phyloP scores from a whole-genome alignment of 495 filamentous ascomycete genomes.

The Tirmania nivea region DNA sequence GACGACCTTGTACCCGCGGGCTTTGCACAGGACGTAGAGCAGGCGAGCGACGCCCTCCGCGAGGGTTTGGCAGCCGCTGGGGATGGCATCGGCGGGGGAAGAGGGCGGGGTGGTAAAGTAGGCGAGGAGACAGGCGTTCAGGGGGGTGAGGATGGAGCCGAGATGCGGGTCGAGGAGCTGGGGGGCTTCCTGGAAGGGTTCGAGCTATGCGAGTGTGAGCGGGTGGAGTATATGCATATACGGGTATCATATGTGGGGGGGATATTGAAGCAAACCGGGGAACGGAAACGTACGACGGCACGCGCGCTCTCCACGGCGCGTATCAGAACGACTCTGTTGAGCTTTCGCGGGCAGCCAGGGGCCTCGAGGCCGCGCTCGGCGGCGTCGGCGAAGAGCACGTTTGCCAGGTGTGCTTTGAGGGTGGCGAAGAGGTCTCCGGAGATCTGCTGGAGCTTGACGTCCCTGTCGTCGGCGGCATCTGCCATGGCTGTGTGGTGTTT shows the following conservation, averaged over 20 bases:
- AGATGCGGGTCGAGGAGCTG: slow-evolving; percentile 88
- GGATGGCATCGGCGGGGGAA: slow-evolving; percentile 9
- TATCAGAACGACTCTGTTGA: slow-evolving; percentile 24
- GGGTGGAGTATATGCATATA: slow-evolving; percentile 7
- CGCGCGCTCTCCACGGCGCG: not conserved
- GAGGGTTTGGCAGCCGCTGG: slow-evolving; percentile 15
- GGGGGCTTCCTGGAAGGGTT: slow-evolving; percentile 87
- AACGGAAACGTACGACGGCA: no score
- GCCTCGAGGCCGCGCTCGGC: slow-evolving; percentile 15
- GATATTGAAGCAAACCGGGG: no score
- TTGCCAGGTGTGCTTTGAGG: slow-evolving; percentile 32
- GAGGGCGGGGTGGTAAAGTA: slow-evolving; percentile 26
- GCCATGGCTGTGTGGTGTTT: not conserved
- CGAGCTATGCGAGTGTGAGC: slow-evolving; percentile 33
- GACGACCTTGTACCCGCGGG: slow-evolving; percentile 81
- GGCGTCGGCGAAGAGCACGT: slow-evolving; percentile 4
- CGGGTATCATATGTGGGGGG: no score
- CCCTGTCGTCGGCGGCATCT: slow-evolving; percentile 31
- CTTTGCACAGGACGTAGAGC: slow-evolving; percentile 82
- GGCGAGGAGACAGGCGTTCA: slow-evolving; percentile 53
- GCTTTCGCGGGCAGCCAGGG: not conserved
- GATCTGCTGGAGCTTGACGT: slow-evolving; percentile 50
- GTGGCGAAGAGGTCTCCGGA: slow-evolving; percentile 46
- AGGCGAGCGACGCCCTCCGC: slow-evolving; percentile 52
- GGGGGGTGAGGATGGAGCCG: slow-evolving; percentile 42